Conservation (phyloP, 768 basidiomycete genomes). For the Boletus sp. region DNA sequence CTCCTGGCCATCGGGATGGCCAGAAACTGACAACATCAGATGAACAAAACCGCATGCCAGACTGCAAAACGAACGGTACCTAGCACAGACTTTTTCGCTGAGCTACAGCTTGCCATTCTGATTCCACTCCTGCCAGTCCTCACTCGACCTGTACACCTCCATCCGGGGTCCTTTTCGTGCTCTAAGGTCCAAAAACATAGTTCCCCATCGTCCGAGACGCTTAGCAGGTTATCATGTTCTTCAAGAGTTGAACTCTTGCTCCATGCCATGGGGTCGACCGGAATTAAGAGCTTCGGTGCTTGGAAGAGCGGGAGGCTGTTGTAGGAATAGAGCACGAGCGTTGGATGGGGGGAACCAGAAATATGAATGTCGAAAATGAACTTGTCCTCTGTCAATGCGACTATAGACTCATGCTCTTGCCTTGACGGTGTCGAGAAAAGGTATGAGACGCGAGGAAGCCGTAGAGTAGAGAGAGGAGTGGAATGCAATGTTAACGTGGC, state of each 20-base stretch:
- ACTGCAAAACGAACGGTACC: conserved; percentile 46
- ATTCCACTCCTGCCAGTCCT: conserved; percentile 67
- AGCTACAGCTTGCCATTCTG: conserved; percentile 78
- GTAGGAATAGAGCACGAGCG: conserved; percentile 47
- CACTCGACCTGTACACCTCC: conserved; percentile 74
- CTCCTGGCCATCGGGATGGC: conserved; percentile 61
- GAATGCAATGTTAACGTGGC: conserved; percentile 54
- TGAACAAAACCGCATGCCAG: not conserved
- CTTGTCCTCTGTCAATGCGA: conserved; percentile 64
- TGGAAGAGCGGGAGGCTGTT: conserved; percentile 51
- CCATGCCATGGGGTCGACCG: conserved; percentile 91
- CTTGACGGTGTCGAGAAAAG: conserved; percentile 67
- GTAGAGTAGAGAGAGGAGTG: conserved; percentile 39
- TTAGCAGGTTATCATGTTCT: conserved; percentile 73
- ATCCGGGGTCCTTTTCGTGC: conserved; percentile 35
- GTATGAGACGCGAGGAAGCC: conserved; percentile 52
- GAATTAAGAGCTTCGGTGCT: conserved; percentile 55
- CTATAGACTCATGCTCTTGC: conserved; percentile 51
- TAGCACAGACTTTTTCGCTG: conserved; percentile 87
- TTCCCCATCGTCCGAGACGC: conserved; percentile 72
- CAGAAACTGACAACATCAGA: conserved; percentile 49
- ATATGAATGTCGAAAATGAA: conserved; percentile 58
- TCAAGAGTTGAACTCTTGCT: conserved; percentile 45
- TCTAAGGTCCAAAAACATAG: conserved; percentile 86
- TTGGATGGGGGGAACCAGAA: conserved; percentile 32